These are phyloP conservation scores for Boletus coccyginus DNA, from an alignment of 768 basidiomycete species.

Conservation along the genomic window DNA sequence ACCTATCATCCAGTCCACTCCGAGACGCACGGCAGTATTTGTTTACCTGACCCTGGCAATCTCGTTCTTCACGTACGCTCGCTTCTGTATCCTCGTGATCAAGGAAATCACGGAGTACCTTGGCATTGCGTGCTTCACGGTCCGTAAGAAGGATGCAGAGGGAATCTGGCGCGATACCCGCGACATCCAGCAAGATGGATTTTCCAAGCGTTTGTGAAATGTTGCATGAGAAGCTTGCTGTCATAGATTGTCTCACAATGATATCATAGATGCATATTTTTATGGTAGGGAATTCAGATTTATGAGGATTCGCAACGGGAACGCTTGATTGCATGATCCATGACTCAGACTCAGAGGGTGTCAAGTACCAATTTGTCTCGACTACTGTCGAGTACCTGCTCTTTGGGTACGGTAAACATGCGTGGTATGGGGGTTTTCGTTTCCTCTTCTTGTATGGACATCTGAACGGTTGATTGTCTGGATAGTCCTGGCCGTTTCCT, in stretches of 20 bases:
- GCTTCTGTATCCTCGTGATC: conserved; percentile 83
- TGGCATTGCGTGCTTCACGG: conserved; percentile 94
- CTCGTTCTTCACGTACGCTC: conserved; percentile 67
- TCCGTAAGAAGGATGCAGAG: conserved; percentile 74
- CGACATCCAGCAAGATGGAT: conserved; percentile 26
- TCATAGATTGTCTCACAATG: not conserved
- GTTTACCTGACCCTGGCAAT: conserved; percentile 68
- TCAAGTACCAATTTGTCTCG: conserved; percentile 36
- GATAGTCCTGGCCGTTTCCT: conserved; percentile 38
- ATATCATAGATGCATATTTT: not conserved
- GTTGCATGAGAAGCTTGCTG: not conserved
- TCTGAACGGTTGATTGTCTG: no score
- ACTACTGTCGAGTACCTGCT: conserved; percentile 32
- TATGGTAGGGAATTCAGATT: not conserved
- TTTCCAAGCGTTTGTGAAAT: conserved; percentile 20
- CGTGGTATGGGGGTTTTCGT: conserved; percentile 21
- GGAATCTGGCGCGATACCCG: conserved; percentile 55
- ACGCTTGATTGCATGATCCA: no score
- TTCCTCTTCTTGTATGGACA: not conserved
- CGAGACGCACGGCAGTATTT: conserved; percentile 60
- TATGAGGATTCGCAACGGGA: not conserved
- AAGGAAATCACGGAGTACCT: conserved; percentile 85
- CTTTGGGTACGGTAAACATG: conserved; percentile 36
- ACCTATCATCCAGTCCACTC: conserved; percentile 73
- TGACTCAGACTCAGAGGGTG: conserved; percentile 22